A percentile compares a stretch with the other conserved stretches of the same genome.
Evolutionary conservation across 2,329 filamentous ascomycete species (phyloP).

Genomic region (Phialophora tarda): DNA sequence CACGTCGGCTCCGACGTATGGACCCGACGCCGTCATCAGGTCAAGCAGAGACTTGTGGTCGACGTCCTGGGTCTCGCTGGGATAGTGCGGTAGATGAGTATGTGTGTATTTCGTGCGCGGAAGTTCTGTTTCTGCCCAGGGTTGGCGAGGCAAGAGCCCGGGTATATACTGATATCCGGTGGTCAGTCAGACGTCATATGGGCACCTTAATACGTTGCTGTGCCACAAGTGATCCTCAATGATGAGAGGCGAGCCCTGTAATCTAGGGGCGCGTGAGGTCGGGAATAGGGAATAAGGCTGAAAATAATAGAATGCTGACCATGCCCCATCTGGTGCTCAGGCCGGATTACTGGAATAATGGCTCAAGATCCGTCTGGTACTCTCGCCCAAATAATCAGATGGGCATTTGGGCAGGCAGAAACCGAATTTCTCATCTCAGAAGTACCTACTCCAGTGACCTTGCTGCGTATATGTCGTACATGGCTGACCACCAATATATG

Average conservation of each 20-base stretch:
- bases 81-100: not conserved
- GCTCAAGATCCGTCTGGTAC: not conserved
- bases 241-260: conserved; percentile 13
- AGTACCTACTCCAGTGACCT: not conserved
- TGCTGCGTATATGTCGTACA: conserved; percentile 10
- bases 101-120: not conserved
- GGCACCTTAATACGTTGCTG: conserved; percentile 1
- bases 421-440: conserved; percentile 15
- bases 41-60: not conserved
- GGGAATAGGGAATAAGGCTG: conserved; percentile 4
- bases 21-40: conserved; percentile 3
- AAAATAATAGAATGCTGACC: conserved; percentile 19
- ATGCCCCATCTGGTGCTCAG: conserved; percentile 7
- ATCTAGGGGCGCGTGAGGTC: not conserved
- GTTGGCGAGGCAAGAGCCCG: not conserved
- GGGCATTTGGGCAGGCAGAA: not conserved
- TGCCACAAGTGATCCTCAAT: conserved; percentile 7
- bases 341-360: conserved; percentile 9
- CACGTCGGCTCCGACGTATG: conserved; percentile 1
- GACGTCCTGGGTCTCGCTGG: not conserved
- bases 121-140: not conserved
- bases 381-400: conserved; percentile 7
- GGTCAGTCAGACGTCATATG: conserved; percentile 10
- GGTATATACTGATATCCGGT: conserved; percentile 1
- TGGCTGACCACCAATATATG: conserved; percentile 16